Base-by-base conservation (phyloP, 352 stramenopile species). In the Globisporangium sylvaticum region DNA sequence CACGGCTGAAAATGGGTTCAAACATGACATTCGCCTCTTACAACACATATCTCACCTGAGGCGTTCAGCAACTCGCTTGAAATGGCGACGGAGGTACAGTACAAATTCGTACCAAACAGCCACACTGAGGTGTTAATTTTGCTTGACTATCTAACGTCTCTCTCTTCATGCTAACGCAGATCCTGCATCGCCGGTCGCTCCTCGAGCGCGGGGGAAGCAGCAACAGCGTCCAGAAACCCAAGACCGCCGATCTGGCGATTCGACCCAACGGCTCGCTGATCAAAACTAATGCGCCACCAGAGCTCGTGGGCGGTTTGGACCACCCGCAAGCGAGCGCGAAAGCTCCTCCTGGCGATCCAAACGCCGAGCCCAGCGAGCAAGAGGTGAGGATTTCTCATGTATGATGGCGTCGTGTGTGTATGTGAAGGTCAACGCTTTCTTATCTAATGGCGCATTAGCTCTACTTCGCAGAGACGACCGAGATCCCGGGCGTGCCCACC, bases 381-480 rank as follows among this genome's bases (percentile, higher is more conserved):
- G 78, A 86, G 76, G 78, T 83, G 67, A 27, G 42, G 7, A n/a
- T 48, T 55, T 3, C 4, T 31, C n/a, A 31, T 31, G 39, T 9
- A 7, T 0, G 18, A 22, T 20, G 8, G 46, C 29, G 4, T 54
- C 3, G 2, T 20, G 46, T 55, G 48, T 31, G 22, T 6, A 39
- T 9, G 24, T 34, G 8, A 7, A 9, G 18, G 25, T 15, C 6
- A 7, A 24, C 24, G 14, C 25, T 20, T 34, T 22, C 4, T 32
- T 63, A 0, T 42, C 34, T 32, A 48, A 22, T 58, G 29, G 24
- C 14, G 9, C 9, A 5, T 48, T 27, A 94, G 81, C 78, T 94
- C 58, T 88, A 84, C 62, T 92, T 94, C 74, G 81, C 76, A 65
- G 84, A 91, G 65, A 84, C 80, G n/a, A 67, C 77, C 10, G 82